Base-by-base conservation (phyloP, 2,329 filamentous ascomycete genomes). In the Aspergillus novoparasiticus region DNA sequence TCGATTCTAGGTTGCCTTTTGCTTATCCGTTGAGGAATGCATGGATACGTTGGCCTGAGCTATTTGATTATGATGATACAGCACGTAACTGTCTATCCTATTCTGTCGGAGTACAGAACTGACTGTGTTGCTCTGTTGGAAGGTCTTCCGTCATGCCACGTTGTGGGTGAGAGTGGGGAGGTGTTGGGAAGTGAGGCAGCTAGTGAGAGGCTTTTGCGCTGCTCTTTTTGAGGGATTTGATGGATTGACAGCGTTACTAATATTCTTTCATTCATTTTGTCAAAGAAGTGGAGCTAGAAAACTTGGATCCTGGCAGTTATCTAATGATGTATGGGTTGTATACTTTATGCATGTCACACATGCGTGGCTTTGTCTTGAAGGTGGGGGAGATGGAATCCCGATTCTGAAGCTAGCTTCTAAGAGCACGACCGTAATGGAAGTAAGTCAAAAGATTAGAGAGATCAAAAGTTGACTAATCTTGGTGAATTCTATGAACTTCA, bases 141-240 rank as follows among this genome's bases (percentile, higher is more conserved):
- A 12, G 8, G 56, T 16, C 10, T 41, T 21, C 28, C 43, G 39
- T 55, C 58, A 54, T 54, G 58, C 58, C 58, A 60, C 58, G 57
- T 58, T 58, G 43, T 26, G 26, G 28, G 28, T 41, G 11, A 36
- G 3, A 16, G 21, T 41, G 32, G 14, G 36, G 46, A 32, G 57
- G 50, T 62, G 65, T 63, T 64, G 58, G 66, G 61, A 61, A 62
- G 66, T 57, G 48, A 51, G 48, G 48, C 48, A 51, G 19, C 26
- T 51, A 32, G 28, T 51, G 4, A 32, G 48, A 6, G 19, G 3
- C 30, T 32, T 50, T 30, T 30, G 46, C 46, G 14, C 8, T 19
- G 19, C 30, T 34, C 1, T 51, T 34, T 2, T 12, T n/a, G 19
- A 51, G 26, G 28, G 10, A 12, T 51, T n/a, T 51, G 28, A 51